Evolutionary conservation across 2,329 filamentous ascomycete genomes (phyloP).

Genomic region (Exophiala oligosperma): DNA sequence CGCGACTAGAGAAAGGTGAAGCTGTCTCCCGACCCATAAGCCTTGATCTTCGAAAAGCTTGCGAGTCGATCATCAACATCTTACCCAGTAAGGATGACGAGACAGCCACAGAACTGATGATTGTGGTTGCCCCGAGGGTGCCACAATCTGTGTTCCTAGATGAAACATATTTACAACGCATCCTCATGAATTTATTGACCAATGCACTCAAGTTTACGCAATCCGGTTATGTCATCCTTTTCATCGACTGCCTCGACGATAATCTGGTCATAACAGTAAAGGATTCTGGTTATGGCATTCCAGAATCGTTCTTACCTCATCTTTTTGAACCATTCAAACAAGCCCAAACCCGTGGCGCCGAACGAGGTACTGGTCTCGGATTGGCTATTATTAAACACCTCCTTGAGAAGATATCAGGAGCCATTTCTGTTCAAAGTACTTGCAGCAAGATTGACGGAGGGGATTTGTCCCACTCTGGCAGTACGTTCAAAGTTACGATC

Average conservation of each 20-base stretch:
- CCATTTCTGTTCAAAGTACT: slow-evolving; percentile 33
- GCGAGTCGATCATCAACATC: slow-evolving; percentile 36
- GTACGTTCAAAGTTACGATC: slow-evolving; percentile 26
- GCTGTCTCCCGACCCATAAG: slow-evolving; percentile 33
- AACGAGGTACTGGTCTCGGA: slow-evolving; percentile 34
- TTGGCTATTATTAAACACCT: slow-evolving; percentile 35
- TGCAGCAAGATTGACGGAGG: slow-evolving; percentile 21
- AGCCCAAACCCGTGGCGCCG: slow-evolving; percentile 33
- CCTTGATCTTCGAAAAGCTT: slow-evolving; percentile 35
- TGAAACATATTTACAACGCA: slow-evolving; percentile 46
- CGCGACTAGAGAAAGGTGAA: slow-evolving; percentile 37
- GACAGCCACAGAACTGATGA: slow-evolving; percentile 34
- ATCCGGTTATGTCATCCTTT: slow-evolving; percentile 59
- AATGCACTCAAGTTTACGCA: slow-evolving; percentile 43
- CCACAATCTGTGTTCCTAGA: slow-evolving; percentile 36
- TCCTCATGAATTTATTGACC: slow-evolving; percentile 39
- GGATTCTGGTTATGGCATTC: slow-evolving; percentile 34
- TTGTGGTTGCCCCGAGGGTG: slow-evolving; percentile 35
- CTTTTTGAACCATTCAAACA: slow-evolving; percentile 65
- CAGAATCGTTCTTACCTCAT: slow-evolving; percentile 59
- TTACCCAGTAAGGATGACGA: slow-evolving; percentile 37
- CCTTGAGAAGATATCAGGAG: slow-evolving; percentile 33
- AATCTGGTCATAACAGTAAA: slow-evolving; percentile 57
- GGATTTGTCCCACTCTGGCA: slow-evolving; percentile 22
- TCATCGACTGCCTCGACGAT: slow-evolving; percentile 52